Percentiles rank a stretch among this genome's conserved stretches.
phyloP scores from a whole-genome alignment of 345 rosid genomes.

The Ceriops decandra region DNA sequence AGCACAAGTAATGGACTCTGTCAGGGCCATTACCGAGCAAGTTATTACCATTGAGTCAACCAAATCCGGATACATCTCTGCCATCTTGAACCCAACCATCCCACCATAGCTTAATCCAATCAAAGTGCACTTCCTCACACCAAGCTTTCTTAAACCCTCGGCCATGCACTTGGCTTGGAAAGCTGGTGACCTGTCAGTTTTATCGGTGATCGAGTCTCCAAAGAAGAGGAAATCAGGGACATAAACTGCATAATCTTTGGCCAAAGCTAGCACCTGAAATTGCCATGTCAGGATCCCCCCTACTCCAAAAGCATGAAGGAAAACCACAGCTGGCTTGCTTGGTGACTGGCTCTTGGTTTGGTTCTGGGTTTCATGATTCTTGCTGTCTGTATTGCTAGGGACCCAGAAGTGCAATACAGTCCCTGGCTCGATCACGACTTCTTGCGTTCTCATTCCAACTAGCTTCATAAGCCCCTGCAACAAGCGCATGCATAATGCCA shows the following conservation, averaged over 20 bases:
- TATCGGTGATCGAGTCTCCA: conserved; percentile 38
- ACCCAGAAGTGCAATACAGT: conserved; percentile 42
- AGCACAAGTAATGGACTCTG: conserved; percentile 28
- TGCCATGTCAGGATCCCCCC: conserved; percentile 44
- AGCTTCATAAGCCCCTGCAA: conserved; percentile 23
- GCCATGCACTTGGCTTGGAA: conserved; percentile 48
- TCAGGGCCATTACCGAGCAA: conserved; percentile 30
- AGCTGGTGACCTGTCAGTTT: conserved; percentile 20
- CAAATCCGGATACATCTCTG: conserved; percentile 34
- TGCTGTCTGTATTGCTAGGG: conserved; percentile 11
- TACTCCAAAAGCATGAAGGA: conserved; percentile 38
- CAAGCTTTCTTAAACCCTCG: conserved; percentile 32
- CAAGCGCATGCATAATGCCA: conserved; percentile 16
- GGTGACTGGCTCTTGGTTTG: background rate
- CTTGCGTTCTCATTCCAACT: conserved; percentile 20
- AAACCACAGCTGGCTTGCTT: conserved; percentile 27
- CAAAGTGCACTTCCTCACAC: conserved; percentile 36
- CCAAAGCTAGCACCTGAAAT: conserved; percentile 34
- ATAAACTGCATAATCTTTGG: conserved; percentile 33
- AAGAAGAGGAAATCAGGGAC: conserved; percentile 51
- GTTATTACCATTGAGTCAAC: conserved; percentile 38
- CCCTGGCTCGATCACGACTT: conserved; percentile 33
- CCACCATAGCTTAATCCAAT: conserved; percentile 48
- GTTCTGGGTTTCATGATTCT: background rate
- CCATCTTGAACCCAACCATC: conserved; percentile 45